Evolutionary conservation across 257 asterid genomes (phyloP), one percentile per base, ranked within the genome.

Genomic region (Verbena officinalis): DNA sequence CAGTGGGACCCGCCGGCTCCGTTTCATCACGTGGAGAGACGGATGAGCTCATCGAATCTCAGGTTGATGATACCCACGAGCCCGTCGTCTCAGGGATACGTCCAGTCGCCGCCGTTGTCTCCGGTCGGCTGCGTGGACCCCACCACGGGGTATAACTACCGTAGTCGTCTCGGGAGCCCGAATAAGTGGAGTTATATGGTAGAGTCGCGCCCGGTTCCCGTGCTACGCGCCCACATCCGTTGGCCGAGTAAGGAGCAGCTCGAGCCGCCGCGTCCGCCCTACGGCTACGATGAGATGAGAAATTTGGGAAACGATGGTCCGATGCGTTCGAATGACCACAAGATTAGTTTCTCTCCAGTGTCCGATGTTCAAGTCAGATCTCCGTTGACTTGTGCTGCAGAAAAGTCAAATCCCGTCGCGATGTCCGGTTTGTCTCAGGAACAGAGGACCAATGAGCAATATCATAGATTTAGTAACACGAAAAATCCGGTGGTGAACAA

Each of bases 1-100:
- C 87, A 59, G 72, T 62, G 73, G 68, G 94, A 85, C 0, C 65
- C 83, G 21, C 77, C 83, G 8, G 54, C 79, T 65, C 61, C 77
- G 6, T 56, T 66, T 67, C 84, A 68, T 61, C 77, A 57, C 23
- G 38, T 70, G 46, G 90, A 79, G 43, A 82, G 62, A 60, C 77
- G 43, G 69, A 65, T 53, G 78, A 68, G 71, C 75, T 30, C 80
- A 6, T 38, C 46, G 20, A 78, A 63, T 74, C 43, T 61, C 30
- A 75, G 67, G 58, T 38, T 72, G 62, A 55, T 65, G 73, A 44
- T 72, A 9, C 40, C 40, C 33, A 27, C 74, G 42, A 72, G 63
- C 49, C 70, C 33, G 5, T 83, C 42, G 36, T 1, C 67, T 65
- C 88, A 88, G 75, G 36, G 30, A 59, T 53, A 19, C 57, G 27